phyloP scores from a whole-genome alignment of 257 asterid genomes.

The Perilla frutescens region DNA sequence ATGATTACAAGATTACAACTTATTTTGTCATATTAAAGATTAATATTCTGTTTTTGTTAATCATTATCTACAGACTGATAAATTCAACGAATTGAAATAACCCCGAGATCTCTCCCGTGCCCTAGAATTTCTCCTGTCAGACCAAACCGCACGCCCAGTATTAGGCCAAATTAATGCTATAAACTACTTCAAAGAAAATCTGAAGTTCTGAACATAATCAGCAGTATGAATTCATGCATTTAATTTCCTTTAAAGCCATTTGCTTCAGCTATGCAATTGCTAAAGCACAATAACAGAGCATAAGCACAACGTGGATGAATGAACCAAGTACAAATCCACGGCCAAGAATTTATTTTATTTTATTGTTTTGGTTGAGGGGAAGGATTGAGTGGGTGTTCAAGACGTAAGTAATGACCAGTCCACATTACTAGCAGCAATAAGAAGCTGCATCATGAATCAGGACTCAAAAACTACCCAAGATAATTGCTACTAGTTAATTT shows the following conservation, averaged over 20 bases:
- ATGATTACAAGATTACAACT: neutral
- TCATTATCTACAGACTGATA: neutral
- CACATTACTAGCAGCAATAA: no score
- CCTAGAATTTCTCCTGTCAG: no score
- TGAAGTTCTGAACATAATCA: neutral
- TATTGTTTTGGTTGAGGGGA: no score
- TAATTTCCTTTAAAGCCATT: constrained; percentile 16
- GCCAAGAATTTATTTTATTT: no score
- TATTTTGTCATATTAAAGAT: neutral
- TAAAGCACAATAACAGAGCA: neutral
- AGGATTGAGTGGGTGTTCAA: no score
- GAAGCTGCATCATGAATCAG: neutral
- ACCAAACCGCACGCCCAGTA: no score
- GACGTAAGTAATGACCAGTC: no score
- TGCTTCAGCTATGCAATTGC: constrained; percentile 3
- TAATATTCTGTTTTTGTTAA: neutral
- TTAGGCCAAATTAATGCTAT: no score
- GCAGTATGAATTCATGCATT: neutral
- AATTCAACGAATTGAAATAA: neutral
- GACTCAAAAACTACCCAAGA: neutral
- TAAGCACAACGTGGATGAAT: neutral
- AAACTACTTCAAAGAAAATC: neutral
- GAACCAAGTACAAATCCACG: no score
- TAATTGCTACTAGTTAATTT: neutral
- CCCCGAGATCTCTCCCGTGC: neutral